Evolutionary conservation across 2,329 filamentous ascomycete genomes (phyloP).

Genomic region (Hymenoscyphus salicellus): DNA sequence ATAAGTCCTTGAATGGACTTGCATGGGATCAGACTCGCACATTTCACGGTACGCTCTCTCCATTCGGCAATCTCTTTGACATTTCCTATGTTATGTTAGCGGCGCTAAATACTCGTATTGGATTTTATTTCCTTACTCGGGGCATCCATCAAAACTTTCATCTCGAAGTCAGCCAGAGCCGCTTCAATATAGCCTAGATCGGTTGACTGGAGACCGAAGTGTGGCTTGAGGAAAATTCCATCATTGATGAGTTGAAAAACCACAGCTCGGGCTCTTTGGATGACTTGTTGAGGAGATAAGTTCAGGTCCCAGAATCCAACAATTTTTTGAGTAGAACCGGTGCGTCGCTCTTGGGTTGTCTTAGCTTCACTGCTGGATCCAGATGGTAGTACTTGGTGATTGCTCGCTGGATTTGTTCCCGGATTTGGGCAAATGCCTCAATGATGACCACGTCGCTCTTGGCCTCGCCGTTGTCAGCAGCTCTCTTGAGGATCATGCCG

Average conservation of each 20-base stretch:
- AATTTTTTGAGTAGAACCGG: too few relatives aligned
- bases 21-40: background rate
- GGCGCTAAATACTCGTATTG: background rate
- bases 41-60: constrained; percentile 9
- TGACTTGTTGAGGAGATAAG: too few relatives aligned
- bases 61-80: constrained; percentile 12
- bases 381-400: background rate
- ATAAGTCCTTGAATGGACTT: background rate
- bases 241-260: too few relatives aligned
- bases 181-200: background rate
- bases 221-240: constrained; percentile 2
- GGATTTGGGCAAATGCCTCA: constrained; percentile 2
- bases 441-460: background rate
- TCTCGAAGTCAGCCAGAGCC: constrained; percentile 6
- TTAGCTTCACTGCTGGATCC: background rate
- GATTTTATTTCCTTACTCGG: background rate
- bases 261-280: too few relatives aligned
- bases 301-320: too few relatives aligned
- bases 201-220: constrained; percentile 13
- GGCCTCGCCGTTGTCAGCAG: background rate
- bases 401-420: constrained; percentile 14
- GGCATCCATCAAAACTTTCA: background rate
- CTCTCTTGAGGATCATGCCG: background rate
- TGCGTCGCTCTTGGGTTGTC: too few relatives aligned
- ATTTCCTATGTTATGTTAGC: background rate